These are phyloP conservation scores for Scutellaria barbata DNA, from an alignment of 257 asterid species.

Conservation along the genomic window DNA sequence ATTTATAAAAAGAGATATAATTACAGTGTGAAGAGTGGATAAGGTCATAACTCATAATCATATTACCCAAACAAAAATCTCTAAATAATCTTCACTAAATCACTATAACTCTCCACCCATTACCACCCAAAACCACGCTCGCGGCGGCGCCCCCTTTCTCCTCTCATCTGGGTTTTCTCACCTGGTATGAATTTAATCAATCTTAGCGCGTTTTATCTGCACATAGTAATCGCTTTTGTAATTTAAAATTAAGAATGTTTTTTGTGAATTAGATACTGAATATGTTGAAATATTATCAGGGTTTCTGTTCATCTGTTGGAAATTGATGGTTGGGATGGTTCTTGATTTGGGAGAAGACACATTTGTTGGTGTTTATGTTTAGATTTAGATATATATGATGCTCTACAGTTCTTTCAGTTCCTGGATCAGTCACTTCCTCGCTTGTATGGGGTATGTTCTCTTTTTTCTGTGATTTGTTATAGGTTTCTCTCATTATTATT, in stretches of 20 bases:
- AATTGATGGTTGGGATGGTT: constrained; percentile 33
- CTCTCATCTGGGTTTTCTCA: constrained; percentile 2
- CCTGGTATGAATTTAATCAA: constrained; percentile 17
- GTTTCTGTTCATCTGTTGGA: constrained; percentile 24
- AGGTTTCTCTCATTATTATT: neutral
- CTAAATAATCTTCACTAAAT: constrained; percentile 5
- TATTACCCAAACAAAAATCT: constrained; percentile 9
- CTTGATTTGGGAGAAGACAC: constrained; percentile 40
- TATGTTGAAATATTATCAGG: constrained; percentile 31
- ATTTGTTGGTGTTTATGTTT: constrained; percentile 35
- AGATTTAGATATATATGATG: constrained; percentile 50
- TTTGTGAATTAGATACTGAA: constrained; percentile 13
- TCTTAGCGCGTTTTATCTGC: no score
- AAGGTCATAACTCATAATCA: constrained; percentile 36
- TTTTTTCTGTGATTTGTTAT: neutral
- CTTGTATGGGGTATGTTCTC: constrained; percentile 82
- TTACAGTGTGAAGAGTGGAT: constrained; percentile 33
- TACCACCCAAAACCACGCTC: neutral
- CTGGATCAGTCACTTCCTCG: constrained; percentile 71
- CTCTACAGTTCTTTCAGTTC: constrained; percentile 59
- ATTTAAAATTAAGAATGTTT: neutral
- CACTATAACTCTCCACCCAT: constrained; percentile 23
- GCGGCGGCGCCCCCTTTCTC: constrained; percentile 31
- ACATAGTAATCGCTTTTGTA: neutral
- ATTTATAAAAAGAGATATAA: neutral